Base-by-base conservation (phyloP, 768 basidiomycete species). In the Psilocybe tampanensis region DNA sequence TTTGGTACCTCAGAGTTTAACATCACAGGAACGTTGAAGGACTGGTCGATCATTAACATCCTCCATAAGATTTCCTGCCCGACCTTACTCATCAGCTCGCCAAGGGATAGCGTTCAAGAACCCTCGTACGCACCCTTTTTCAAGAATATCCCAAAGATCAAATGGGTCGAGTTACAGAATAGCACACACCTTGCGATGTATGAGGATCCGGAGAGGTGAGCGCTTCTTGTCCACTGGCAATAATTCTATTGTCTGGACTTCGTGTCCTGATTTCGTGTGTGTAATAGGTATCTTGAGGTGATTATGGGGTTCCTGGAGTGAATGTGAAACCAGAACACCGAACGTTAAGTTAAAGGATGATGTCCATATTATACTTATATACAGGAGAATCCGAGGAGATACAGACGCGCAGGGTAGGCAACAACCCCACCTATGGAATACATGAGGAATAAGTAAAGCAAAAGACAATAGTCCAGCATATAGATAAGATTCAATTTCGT, bases 1-100 rank as follows among this genome's bases (percentile, higher is more conserved):
- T 62, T 68, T 6, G 74, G 77, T 15, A 69, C 71, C 2, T 72
- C 70, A 32, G 66, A 70, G 23, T 78, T 77, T 53, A 50, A 66
- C 29, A 63, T 75, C 2, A 50, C 48, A 3, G 69, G 68, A 19
- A 61, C 53, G 7, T 33, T 68, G 15, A 63, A 62, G 29, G 43
- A 53, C 11, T 68, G 66, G 66, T 53, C 56, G 12, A 60, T 71
- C 19, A 59, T 66, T 19, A 56, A 61, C 8, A 64, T 62, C 34
- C 32, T 68, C 17, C 60, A 61, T 23, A 63, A 64, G 15, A 67
- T 69, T 17, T 42, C 33, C 1, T 60, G 45, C 32, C 61, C 64
- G 8, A 68, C 68, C 1, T 48, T 71, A 11, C 52, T 71, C 2
- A 49, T 69, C 18, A 61, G 61, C 44, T 56, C 68, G 4, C 66